Evolutionary conservation across 768 basidiomycete genomes (phyloP).

Genomic region (Termitomyces sp.): DNA sequence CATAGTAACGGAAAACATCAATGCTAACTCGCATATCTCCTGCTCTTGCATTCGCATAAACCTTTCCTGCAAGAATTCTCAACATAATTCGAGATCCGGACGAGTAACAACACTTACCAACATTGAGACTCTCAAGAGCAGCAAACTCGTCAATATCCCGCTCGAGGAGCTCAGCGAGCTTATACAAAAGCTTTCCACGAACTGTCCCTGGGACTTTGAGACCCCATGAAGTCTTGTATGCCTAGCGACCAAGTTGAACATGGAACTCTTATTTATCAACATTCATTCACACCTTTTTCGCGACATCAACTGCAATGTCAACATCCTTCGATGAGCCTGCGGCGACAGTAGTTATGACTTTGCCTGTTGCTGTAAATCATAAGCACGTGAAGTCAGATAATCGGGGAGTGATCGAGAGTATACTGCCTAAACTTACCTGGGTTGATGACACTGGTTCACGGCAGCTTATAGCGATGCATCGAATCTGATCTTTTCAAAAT

Average conservation of each 20-base stretch:
- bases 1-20: slow-evolving; percentile 63
- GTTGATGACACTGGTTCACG: slow-evolving; percentile 13
- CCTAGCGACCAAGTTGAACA: slow-evolving; percentile 12
- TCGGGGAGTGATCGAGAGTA: slow-evolving; percentile 17
- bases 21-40: slow-evolving; percentile 43
- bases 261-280: too few relatives aligned
- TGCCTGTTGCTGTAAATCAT: slow-evolving; percentile 43
- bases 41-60: slow-evolving; percentile 39
- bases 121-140: slow-evolving; percentile 20
- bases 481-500: not conserved
- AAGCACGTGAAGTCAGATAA: slow-evolving; percentile 6
- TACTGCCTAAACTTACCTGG: slow-evolving; percentile 17
- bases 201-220: slow-evolving; percentile 41
- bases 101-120: slow-evolving; percentile 12
- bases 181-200: slow-evolving; percentile 23
- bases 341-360: slow-evolving; percentile 43
- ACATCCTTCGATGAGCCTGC: slow-evolving; percentile 58
- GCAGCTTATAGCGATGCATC: not conserved
- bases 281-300: slow-evolving; percentile 33
- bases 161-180: slow-evolving; percentile 25
- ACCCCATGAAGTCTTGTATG: slow-evolving; percentile 60
- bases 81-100: not conserved
- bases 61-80: slow-evolving; percentile 37
- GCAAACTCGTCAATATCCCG: slow-evolving; percentile 22
- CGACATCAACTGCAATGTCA: slow-evolving; percentile 55